Evolutionary conservation across 2,329 filamentous ascomycete species (phyloP).

Genomic region (Aureobasidium sp.): DNA sequence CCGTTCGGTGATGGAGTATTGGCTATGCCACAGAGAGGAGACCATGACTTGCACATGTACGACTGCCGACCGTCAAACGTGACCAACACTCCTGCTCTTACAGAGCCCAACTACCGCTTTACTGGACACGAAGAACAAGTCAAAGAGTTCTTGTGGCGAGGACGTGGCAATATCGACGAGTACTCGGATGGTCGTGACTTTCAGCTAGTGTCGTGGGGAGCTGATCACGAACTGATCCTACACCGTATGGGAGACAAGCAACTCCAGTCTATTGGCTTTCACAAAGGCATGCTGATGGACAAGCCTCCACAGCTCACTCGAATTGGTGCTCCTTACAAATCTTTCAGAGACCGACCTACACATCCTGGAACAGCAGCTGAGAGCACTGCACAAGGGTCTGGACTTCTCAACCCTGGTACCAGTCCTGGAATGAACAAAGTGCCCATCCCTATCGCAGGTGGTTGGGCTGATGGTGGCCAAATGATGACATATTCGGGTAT

Average conservation of each 20-base stretch:
- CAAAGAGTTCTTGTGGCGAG: slow-evolving; percentile 87
- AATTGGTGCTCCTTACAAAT: slow-evolving; percentile 77
- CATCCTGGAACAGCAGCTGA: not conserved
- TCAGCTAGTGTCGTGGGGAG: slow-evolving; percentile 86
- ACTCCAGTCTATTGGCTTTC: slow-evolving; percentile 61
- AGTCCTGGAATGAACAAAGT: slow-evolving; percentile 19
- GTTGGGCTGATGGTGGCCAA: slow-evolving; percentile 32
- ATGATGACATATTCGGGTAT: slow-evolving; percentile 41
- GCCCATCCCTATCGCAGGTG: slow-evolving; percentile 15
- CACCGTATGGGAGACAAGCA: slow-evolving; percentile 60
- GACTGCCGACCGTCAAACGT: slow-evolving; percentile 38
- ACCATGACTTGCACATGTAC: slow-evolving; percentile 77
- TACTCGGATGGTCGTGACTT: slow-evolving; percentile 79
- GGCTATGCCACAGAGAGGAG: slow-evolving; percentile 86
- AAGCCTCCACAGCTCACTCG: slow-evolving; percentile 57
- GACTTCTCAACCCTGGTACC: not conserved
- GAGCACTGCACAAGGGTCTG: not conserved
- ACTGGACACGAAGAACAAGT: slow-evolving; percentile 54
- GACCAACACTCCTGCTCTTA: slow-evolving; percentile 36
- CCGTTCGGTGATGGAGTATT: slow-evolving; percentile 80
- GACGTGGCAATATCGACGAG: slow-evolving; percentile 56
- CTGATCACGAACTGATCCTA: slow-evolving; percentile 72
- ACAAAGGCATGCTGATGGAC: slow-evolving; percentile 56
- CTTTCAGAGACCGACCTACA: slow-evolving; percentile 55
- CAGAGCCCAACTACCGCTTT: slow-evolving; percentile 47